These are phyloP conservation scores for Eustoma russellianum DNA, from an alignment of 257 asterid species.

Conservation along the genomic window DNA sequence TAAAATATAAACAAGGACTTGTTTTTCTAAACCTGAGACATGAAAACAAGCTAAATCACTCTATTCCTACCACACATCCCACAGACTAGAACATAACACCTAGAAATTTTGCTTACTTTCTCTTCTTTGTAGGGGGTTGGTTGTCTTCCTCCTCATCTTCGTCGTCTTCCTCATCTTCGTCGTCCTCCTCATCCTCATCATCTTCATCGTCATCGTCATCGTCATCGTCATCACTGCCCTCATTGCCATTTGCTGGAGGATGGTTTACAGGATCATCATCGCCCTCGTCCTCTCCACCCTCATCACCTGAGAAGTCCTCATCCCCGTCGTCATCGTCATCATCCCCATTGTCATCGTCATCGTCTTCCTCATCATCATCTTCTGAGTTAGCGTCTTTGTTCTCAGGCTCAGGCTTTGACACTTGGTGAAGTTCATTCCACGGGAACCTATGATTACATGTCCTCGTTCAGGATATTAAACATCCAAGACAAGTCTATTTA, in stretches of 20 bases:
- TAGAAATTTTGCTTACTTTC: constrained; percentile 41
- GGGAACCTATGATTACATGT: constrained; percentile 40
- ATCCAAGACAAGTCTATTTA: too few species aligned
- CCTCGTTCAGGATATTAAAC: too few species aligned
- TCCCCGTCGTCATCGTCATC: constrained; percentile 75
- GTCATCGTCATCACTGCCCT: constrained; percentile 46
- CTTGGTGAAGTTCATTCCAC: constrained; percentile 34
- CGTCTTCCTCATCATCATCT: constrained; percentile 75
- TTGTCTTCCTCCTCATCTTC: constrained; percentile 63
- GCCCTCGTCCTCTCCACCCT: constrained; percentile 58
- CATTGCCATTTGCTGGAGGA: constrained; percentile 55
- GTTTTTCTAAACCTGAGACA: constrained; percentile 38
- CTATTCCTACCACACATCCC: constrained; percentile 39
- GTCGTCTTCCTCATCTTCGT: constrained; percentile 26
- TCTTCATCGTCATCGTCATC: constrained; percentile 18
- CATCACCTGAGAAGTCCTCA: constrained; percentile 79
- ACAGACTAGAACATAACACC: constrained; percentile 30
- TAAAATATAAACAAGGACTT: constrained; percentile 23
- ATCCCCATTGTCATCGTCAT: constrained; percentile 39
- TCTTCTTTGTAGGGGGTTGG: constrained; percentile 85
- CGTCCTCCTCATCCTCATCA: constrained; percentile 27
- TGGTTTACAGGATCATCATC: constrained; percentile 51
- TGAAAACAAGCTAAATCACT: constrained; percentile 19
- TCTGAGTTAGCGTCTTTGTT: constrained; percentile 53
- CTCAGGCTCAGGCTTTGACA: constrained; percentile 36